These are phyloP conservation scores for Xerocomus minutiporus DNA, from an alignment of 1,284 basidiomycete genomes.

Conservation along the genomic window DNA sequence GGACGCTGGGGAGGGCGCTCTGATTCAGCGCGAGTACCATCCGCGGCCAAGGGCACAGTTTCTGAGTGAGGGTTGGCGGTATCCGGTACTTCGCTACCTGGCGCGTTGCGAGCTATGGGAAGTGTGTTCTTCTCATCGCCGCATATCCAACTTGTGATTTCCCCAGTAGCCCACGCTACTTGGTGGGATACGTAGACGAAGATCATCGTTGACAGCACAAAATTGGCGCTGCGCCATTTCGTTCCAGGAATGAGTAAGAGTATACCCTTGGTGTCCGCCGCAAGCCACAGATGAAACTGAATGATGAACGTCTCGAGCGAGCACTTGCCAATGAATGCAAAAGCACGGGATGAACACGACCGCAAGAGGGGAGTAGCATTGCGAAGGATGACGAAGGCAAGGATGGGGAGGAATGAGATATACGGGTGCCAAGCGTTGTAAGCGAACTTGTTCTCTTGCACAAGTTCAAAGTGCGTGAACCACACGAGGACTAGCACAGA, in stretches of 20 bases:
- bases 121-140: slow-evolving; percentile 34
- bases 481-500: slow-evolving; percentile 59
- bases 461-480: slow-evolving; percentile 81
- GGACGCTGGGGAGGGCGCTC: slow-evolving; percentile 33
- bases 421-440: slow-evolving; percentile 86
- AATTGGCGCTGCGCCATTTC: slow-evolving; percentile 68
- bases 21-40: slow-evolving; percentile 17
- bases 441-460: slow-evolving; percentile 70
- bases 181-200: slow-evolving; percentile 79
- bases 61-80: slow-evolving; percentile 3
- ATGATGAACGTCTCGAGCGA: slow-evolving; percentile 85
- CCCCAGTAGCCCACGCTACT: slow-evolving; percentile 70
- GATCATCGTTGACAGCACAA: slow-evolving; percentile 67
- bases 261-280: slow-evolving; percentile 81
- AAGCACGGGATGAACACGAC: slow-evolving; percentile 62
- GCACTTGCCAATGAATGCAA: slow-evolving; percentile 78
- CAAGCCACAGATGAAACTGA: slow-evolving; percentile 88
- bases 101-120: slow-evolving; percentile 24
- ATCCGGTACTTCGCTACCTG: slow-evolving; percentile 1
- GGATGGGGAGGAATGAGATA: slow-evolving; percentile 76
- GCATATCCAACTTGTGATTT: slow-evolving; percentile 71
- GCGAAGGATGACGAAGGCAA: slow-evolving; percentile 69
- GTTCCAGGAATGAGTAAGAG: slow-evolving; percentile 76
- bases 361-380: slow-evolving; percentile 72
- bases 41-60: slow-evolving; percentile 9